phyloP scores from a whole-genome alignment of 2,329 filamentous ascomycete genomes.

The Fusarium albosuccineum region DNA sequence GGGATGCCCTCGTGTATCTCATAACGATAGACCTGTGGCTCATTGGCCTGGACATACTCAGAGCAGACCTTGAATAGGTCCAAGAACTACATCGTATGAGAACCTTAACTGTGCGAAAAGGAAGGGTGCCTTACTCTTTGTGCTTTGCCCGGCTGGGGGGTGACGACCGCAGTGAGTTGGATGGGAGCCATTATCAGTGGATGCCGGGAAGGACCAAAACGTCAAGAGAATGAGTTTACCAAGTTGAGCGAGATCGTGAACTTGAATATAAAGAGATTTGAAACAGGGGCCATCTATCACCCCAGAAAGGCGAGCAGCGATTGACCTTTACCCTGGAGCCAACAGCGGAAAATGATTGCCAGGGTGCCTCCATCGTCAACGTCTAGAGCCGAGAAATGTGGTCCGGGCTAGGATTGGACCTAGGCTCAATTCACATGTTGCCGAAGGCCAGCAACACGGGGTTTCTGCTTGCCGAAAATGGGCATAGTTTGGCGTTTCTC shows the following conservation, averaged over 20 bases:
- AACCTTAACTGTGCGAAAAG: neutral
- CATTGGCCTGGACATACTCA: constrained; percentile 40
- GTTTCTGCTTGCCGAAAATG: neutral
- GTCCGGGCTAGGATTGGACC: neutral
- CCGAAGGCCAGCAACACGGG: neutral
- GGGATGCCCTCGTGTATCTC: constrained; percentile 43
- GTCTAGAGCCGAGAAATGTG: neutral
- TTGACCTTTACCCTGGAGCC: neutral
- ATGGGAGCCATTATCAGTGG: constrained; percentile 34
- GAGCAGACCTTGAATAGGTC: constrained; percentile 41
- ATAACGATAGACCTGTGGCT: constrained; percentile 45
- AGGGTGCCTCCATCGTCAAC: neutral
- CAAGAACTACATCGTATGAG: constrained; percentile 34
- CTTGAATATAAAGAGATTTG: neutral
- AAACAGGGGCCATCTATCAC: neutral
- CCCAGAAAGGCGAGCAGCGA: neutral
- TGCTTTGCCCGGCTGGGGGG: constrained; percentile 45
- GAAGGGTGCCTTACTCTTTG: constrained; percentile 31
- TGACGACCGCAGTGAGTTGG: constrained; percentile 45
- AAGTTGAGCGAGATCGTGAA: neutral
- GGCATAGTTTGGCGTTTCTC: neutral
- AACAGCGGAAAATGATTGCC: neutral
- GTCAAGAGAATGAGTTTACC: neutral
- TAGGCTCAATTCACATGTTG: neutral
- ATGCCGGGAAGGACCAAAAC: neutral